Conservation (phyloP, 2,329 filamentous ascomycete genomes). For the Gnomoniopsis sp. region DNA sequence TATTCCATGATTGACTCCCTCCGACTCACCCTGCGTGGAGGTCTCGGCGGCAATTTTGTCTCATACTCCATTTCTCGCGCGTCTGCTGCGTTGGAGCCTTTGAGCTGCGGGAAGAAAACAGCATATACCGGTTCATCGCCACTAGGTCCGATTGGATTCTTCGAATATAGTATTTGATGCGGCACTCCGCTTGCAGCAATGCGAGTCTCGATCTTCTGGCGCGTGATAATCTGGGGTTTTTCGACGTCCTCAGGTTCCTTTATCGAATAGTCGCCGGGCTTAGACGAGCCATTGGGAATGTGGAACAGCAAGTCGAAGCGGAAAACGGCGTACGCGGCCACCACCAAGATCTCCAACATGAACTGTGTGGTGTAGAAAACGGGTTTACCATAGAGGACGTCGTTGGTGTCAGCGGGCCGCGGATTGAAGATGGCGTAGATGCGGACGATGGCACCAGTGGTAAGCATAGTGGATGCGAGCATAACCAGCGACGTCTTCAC, state of each 20-base stretch:
- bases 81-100: neutral
- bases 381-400: slow-evolving; percentile 29
- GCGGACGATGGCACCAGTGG: slow-evolving; percentile 22
- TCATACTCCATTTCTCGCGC: neutral
- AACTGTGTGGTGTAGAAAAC: slow-evolving; percentile 35
- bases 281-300: slow-evolving; percentile 28
- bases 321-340: slow-evolving; percentile 24
- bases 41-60: slow-evolving; percentile 4
- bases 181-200: slow-evolving; percentile 14
- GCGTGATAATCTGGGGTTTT: slow-evolving; percentile 11
- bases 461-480: slow-evolving; percentile 18
- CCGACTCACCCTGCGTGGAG: slow-evolving; percentile 4
- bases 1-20: slow-evolving; percentile 3
- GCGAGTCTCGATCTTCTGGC: slow-evolving; percentile 18
- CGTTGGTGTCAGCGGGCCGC: slow-evolving; percentile 20
- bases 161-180: slow-evolving; percentile 18
- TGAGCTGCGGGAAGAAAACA: slow-evolving; percentile 3
- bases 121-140: slow-evolving; percentile 1
- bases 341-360: slow-evolving; percentile 28
- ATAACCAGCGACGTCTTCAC: slow-evolving; percentile 29
- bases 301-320: slow-evolving; percentile 30
- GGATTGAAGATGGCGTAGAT: slow-evolving; percentile 25
- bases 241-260: neutral
- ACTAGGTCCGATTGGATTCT: neutral
- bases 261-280: slow-evolving; percentile 25